A percentile compares a stretch with the other conserved stretches of the same genome.
Evolutionary conservation across 148 eudicot genomes (phyloP).

Genomic region (Rhododendron griersonianum): DNA sequence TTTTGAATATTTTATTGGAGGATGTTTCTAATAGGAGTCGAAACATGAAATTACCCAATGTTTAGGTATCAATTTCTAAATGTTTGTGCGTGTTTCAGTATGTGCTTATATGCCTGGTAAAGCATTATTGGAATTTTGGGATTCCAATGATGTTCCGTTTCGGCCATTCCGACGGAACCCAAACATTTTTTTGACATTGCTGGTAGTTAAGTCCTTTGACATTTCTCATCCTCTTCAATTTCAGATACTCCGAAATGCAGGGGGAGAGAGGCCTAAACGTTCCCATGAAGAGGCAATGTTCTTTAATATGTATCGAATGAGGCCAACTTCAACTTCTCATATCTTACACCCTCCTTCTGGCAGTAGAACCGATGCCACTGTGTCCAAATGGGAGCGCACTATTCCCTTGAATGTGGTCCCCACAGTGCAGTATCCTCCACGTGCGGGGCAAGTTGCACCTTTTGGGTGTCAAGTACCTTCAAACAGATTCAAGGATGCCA

Average conservation of each 20-base stretch:
- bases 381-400: constrained; percentile 48
- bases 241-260: constrained; percentile 56
- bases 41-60: not conserved
- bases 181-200: not conserved
- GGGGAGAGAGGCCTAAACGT: constrained; percentile 45
- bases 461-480: constrained; percentile 42
- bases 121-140: not conserved
- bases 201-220: constrained; percentile 12
- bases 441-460: constrained; percentile 39
- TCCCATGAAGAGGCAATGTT: constrained; percentile 41
- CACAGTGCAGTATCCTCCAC: constrained; percentile 40
- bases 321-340: constrained; percentile 43
- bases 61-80: not conserved
- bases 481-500: constrained; percentile 48
- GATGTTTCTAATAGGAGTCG: not conserved
- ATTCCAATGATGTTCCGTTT: not conserved
- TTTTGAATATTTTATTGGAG: not conserved
- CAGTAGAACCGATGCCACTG: constrained; percentile 30
- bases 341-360: constrained; percentile 35
- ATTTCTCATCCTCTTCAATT: constrained; percentile 13
- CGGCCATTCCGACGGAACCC: not conserved
- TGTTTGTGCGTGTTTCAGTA: not conserved
- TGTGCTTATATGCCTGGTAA: not conserved
- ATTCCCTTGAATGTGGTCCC: constrained; percentile 40
- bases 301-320: constrained; percentile 36